These are phyloP conservation scores for Polygonum maritimum DNA, from an alignment of 148 eudicot species.

Conservation along the genomic window DNA sequence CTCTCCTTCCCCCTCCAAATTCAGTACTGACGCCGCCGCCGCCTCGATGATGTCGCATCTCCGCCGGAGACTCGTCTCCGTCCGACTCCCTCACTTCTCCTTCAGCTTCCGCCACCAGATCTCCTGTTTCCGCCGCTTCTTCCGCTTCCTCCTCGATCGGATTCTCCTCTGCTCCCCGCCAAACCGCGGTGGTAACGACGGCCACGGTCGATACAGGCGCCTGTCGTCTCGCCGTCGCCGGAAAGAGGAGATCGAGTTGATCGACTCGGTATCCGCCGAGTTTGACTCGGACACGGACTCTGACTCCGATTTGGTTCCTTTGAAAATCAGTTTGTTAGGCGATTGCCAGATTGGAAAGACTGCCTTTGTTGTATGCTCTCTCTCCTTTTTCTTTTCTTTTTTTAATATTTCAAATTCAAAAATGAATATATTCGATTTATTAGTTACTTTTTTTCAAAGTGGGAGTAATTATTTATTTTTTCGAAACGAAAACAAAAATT, in stretches of 20 bases:
- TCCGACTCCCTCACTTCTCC: neutral
- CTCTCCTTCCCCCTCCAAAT: neutral
- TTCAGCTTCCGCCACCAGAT: too few relatives aligned
- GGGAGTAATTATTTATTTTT: too few relatives aligned
- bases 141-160: too few relatives aligned
- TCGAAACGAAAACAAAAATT: neutral
- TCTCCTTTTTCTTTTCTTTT: neutral
- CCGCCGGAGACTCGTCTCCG: neutral
- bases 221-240: neutral
- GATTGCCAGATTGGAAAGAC: constrained; percentile 81
- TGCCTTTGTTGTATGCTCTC: constrained; percentile 53
- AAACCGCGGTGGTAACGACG: neutral
- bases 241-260: too few relatives aligned
- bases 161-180: neutral
- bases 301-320: constrained; percentile 67
- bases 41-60: neutral
- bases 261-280: constrained; percentile 14
- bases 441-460: too few relatives aligned
- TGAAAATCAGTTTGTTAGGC: constrained; percentile 62
- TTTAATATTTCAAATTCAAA: neutral
- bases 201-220: too few relatives aligned
- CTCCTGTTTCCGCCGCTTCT: too few relatives aligned
- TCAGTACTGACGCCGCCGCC: neutral
- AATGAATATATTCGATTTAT: too few relatives aligned
- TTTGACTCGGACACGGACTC: constrained; percentile 33